Evolutionary conservation across 345 rosid species (phyloP).

Genomic region (Trapa incisa): DNA sequence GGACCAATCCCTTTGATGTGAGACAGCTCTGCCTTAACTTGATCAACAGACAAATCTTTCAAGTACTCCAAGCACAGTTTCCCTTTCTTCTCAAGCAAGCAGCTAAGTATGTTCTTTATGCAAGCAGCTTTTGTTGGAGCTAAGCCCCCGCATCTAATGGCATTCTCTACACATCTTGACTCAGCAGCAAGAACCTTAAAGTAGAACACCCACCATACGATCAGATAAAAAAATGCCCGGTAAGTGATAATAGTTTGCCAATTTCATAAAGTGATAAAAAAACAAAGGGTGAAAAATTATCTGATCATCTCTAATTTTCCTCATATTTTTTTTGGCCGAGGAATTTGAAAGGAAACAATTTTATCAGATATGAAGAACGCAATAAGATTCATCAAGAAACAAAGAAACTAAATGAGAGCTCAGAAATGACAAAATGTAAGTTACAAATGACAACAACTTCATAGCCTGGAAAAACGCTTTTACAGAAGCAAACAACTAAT

Average conservation of each 20-base stretch:
- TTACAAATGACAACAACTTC: not conserved
- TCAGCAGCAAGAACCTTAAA: constrained; percentile 64
- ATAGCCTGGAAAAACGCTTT: not conserved
- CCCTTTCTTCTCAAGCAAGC: constrained; percentile 50
- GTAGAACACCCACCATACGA: not conserved
- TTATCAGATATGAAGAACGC: too few species aligned
- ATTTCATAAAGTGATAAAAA: too few species aligned
- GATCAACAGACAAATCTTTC: constrained; percentile 41
- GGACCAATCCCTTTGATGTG: constrained; percentile 71
- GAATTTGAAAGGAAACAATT: too few species aligned
- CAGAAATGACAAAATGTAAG: not conserved
- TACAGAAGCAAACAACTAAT: too few species aligned
- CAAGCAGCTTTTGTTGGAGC: constrained; percentile 73
- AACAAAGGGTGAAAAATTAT: too few species aligned
- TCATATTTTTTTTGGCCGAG: too few species aligned
- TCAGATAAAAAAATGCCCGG: not conserved
- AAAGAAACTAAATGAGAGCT: not conserved
- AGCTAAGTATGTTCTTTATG: constrained; percentile 50
- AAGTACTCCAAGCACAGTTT: constrained; percentile 71
- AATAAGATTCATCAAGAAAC: too few species aligned
- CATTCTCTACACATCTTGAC: constrained; percentile 38
- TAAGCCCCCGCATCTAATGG: constrained; percentile 84
- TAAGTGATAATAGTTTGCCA: too few species aligned
- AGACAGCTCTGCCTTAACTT: constrained; percentile 73
- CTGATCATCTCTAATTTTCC: too few species aligned